These are phyloP conservation scores for Penicillium paxilli DNA, from an alignment of 495 filamentous ascomycete species.

Conservation along the genomic window DNA sequence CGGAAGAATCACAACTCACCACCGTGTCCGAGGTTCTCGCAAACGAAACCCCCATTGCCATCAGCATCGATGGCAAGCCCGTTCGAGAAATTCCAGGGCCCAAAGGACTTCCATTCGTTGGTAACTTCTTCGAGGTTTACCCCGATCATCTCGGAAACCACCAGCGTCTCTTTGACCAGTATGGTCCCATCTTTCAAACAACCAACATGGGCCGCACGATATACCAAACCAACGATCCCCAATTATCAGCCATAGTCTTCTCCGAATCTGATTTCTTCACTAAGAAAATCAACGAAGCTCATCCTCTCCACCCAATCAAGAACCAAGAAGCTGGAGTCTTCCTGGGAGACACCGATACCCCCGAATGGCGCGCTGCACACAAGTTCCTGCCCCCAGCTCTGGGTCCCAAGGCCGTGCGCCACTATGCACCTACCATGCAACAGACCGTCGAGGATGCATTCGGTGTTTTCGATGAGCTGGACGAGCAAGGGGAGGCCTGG, in stretches of 20 bases:
- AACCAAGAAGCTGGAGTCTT: slow-evolving; percentile 47
- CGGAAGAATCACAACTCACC: slow-evolving; percentile 21
- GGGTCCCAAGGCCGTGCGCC: slow-evolving; percentile 52
- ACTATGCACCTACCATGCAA: slow-evolving; percentile 56
- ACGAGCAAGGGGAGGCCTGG: slow-evolving; percentile 44
- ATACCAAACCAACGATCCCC: slow-evolving; percentile 52
- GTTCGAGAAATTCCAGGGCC: slow-evolving; percentile 47
- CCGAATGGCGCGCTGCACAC: slow-evolving; percentile 45
- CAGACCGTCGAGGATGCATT: slow-evolving; percentile 40
- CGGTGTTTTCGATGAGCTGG: slow-evolving; percentile 51
- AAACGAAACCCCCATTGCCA: slow-evolving; percentile 28
- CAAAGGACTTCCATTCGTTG: slow-evolving; percentile 46
- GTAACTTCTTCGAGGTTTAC: slow-evolving; percentile 54
- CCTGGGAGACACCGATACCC: slow-evolving; percentile 48
- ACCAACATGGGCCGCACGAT: slow-evolving; percentile 49
- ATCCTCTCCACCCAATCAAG: slow-evolving; percentile 48
- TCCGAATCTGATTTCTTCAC: slow-evolving; percentile 50
- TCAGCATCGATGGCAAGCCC: slow-evolving; percentile 36
- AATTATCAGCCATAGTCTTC: slow-evolving; percentile 36
- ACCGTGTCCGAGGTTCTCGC: slow-evolving; percentile 29
- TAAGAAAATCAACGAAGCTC: slow-evolving; percentile 49
- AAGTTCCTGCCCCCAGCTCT: slow-evolving; percentile 57
- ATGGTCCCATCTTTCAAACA: slow-evolving; percentile 55
- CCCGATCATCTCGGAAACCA: slow-evolving; percentile 60
- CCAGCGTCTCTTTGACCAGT: slow-evolving; percentile 51